Evolutionary conservation across 2,329 filamentous ascomycete species (phyloP), one percentile per base, ranked within the genome.

Genomic region (Epichloe typhina): DNA sequence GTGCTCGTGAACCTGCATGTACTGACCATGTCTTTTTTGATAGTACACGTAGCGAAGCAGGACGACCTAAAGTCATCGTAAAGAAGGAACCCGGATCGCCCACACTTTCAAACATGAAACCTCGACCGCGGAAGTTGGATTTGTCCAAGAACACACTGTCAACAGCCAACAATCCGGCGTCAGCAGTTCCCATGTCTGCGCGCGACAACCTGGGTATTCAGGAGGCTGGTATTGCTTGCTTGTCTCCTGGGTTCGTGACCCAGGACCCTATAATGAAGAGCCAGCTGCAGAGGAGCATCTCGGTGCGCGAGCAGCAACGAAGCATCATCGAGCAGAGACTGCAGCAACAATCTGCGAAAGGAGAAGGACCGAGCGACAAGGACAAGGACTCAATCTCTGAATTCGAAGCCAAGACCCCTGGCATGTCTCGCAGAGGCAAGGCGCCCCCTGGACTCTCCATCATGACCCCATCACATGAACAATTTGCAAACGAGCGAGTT

Each of bases 211-310:
- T 93, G 38, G 86, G 78, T 41, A 91, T 97, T 62, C 89, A 95
- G 61, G 88, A 96, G 67, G 86, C 97, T 26, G 93, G 93, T 52
- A 76, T 97, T 51, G 91, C 91, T 41, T 98, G 93, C 62, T 74
- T 98, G 50, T 97, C 93, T 2, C 93, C 93, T 0, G 93, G 93
- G 50, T 97, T 98, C 62, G 83, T 94, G 57, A 97, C 93, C 15
- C 87, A 97, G 60, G 89, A 98, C 67, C 91, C 93, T n/a, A 79
- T 86, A 19, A 94, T 96, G 88, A 84, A 93, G 63, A 88, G 95
- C 68, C 90, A 97, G 67, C 73, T 98, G 49, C 89, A 97, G 69
- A 82, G 91, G 58, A 97, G 93, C 68, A 81, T 96, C 68, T 89
- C 86, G 44, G 90, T 98, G 33, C 79, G 90, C 56, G 91, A 98